Evolutionary conservation across 768 basidiomycete genomes (phyloP).

Genomic region (Nevesoporus exiguus): DNA sequence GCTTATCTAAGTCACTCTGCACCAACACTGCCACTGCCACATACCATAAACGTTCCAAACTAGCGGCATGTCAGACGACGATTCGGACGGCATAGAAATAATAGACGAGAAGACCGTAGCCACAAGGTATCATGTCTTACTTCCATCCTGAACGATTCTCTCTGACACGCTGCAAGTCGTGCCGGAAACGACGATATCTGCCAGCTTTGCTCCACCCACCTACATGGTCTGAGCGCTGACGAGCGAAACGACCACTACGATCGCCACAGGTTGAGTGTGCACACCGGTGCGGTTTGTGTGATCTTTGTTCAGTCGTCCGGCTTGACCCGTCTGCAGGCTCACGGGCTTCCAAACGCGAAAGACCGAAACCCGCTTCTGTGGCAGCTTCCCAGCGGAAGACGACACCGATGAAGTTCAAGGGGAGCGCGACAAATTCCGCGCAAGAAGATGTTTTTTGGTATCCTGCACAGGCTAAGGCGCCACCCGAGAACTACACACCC

Average conservation of each 20-base stretch:
- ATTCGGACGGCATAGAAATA: constrained; percentile 28
- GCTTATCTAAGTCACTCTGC: constrained; percentile 24
- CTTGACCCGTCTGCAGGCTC: constrained; percentile 11
- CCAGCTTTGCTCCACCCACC: constrained; percentile 46
- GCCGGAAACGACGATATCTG: constrained; percentile 36
- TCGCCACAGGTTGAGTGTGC: constrained; percentile 36
- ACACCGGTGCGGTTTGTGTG: constrained; percentile 6
- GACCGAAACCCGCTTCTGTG: constrained; percentile 7
- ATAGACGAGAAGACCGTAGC: constrained; percentile 6
- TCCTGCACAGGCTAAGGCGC: constrained; percentile 38
- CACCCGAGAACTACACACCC: constrained; percentile 59
- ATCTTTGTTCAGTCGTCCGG: not conserved
- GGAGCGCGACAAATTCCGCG: constrained; percentile 3
- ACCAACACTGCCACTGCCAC: constrained; percentile 15
- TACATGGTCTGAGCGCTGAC: constrained; percentile 35
- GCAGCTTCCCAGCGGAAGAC: not conserved
- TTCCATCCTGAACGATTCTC: not conserved
- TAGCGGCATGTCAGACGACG: constrained; percentile 20
- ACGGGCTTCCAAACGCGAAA: constrained; percentile 11
- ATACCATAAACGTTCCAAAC: too few species aligned
- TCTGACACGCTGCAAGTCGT: constrained; percentile 7
- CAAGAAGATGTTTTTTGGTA: constrained; percentile 65
- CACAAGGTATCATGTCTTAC: constrained; percentile 10
- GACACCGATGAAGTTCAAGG: constrained; percentile 3
- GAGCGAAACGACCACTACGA: constrained; percentile 57